These are phyloP conservation scores for Brassica rapa DNA, from an alignment of 345 rosid genomes.

Conservation along the genomic window DNA sequence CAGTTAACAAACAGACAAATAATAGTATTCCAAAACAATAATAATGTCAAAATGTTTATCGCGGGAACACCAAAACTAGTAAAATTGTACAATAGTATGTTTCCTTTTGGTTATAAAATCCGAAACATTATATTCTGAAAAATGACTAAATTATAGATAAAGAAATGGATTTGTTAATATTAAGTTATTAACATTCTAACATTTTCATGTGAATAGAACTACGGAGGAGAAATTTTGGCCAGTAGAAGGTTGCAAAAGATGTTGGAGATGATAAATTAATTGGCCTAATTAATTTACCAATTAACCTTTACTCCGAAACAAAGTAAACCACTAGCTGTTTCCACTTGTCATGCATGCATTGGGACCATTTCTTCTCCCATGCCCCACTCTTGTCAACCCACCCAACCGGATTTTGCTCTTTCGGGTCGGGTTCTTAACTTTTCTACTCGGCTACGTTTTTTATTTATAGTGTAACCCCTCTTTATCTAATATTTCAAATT, in stretches of 20 bases:
- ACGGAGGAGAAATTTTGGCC: no score
- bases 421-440: slow-evolving; percentile 21
- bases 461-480: background rate
- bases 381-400: slow-evolving; percentile 12
- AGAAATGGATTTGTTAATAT: no score
- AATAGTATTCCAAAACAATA: background rate
- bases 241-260: no score
- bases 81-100: background rate
- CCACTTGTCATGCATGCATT: slow-evolving; percentile 45
- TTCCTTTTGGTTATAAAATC: background rate
- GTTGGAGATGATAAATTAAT: background rate
- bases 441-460: background rate
- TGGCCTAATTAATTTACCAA: background rate
- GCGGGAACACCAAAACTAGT: background rate
- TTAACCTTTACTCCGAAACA: background rate
- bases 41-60: background rate
- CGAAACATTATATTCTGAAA: background rate
- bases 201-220: no score
- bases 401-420: slow-evolving; percentile 28
- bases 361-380: slow-evolving; percentile 10
- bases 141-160: background rate
- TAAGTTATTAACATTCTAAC: no score
- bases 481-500: background rate
- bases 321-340: slow-evolving; percentile 27
- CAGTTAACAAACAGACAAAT: background rate